Evolutionary conservation across 352 stramenopile species (phyloP).

Genomic region (Globisporangium spiculum): DNA sequence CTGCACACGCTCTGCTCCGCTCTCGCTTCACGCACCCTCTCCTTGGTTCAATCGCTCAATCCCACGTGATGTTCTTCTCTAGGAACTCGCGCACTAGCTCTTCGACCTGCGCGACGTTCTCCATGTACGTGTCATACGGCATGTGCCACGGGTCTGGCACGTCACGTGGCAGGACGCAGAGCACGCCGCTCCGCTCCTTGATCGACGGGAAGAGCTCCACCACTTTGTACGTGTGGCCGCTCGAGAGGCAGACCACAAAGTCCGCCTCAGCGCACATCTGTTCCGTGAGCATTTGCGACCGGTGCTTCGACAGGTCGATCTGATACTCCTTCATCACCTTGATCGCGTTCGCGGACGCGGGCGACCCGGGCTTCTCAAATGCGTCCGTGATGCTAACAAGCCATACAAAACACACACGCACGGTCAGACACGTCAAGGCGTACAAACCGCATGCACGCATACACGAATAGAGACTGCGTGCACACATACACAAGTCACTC

Average conservation of each 20-base stretch:
- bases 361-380: conserved; percentile 65
- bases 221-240: conserved; percentile 58
- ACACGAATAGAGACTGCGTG: neutral
- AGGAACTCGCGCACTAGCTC: conserved; percentile 78
- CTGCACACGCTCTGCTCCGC: neutral
- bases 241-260: conserved; percentile 74
- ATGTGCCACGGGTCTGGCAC: conserved; percentile 82
- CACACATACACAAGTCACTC: conserved; percentile 18
- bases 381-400: conserved; percentile 59
- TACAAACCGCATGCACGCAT: neutral
- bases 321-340: conserved; percentile 76
- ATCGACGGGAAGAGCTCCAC: conserved; percentile 58
- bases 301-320: conserved; percentile 64
- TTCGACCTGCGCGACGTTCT: conserved; percentile 72
- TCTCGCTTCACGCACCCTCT: neutral
- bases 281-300: conserved; percentile 63
- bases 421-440: neutral
- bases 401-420: neutral
- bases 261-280: conserved; percentile 63
- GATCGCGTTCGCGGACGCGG: conserved; percentile 56
- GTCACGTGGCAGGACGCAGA: conserved; percentile 59
- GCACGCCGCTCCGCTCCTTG: conserved; percentile 51
- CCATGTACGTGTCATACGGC: conserved; percentile 81
- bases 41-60: conserved; percentile 5
- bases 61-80: conserved; percentile 49